Percentiles rank a stretch among this genome's conserved stretches.
Conservation (phyloP, 2,329 filamentous ascomycete species). For the Xylariaceae sp. region DNA sequence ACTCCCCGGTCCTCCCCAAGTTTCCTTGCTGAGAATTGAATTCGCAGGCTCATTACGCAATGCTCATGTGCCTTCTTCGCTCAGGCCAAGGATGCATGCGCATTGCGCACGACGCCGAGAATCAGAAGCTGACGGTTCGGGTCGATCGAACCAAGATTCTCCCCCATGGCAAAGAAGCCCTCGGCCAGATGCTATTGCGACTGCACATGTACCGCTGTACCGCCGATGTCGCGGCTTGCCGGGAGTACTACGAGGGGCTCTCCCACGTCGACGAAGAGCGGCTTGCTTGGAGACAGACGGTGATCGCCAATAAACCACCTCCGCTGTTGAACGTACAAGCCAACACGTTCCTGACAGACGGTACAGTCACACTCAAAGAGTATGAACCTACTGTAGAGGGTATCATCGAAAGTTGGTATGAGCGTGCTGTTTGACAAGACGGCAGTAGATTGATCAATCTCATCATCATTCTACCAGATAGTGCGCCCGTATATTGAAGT, state of each 20-base stretch:
- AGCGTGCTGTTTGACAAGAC: slow-evolving; percentile 17
- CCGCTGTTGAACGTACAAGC: slow-evolving; percentile 57
- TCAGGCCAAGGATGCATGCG: slow-evolving; percentile 43
- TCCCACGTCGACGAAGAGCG: slow-evolving; percentile 45
- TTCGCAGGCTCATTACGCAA: slow-evolving; percentile 54
- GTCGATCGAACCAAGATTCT: slow-evolving; percentile 52
- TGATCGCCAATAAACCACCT: slow-evolving; percentile 48
- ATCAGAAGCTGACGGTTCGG: slow-evolving; percentile 41
- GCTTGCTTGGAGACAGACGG: slow-evolving; percentile 46
- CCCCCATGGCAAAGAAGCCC: slow-evolving; percentile 46
- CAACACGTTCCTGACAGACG: slow-evolving; percentile 41
- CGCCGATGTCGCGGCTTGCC: slow-evolving; percentile 46
- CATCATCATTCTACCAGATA: neutral
- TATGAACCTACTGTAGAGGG: slow-evolving; percentile 49
- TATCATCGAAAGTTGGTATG: slow-evolving; percentile 42
- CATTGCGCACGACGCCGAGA: slow-evolving; percentile 36
- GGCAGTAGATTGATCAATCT: neutral
- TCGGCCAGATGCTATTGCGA: slow-evolving; percentile 50
- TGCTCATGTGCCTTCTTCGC: slow-evolving; percentile 50
- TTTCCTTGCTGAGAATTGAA: neutral
- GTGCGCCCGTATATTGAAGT: neutral
- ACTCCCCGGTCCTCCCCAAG: neutral
- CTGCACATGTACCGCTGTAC: slow-evolving; percentile 57
- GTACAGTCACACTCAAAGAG: slow-evolving; percentile 42
- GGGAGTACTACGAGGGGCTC: slow-evolving; percentile 49